Conservation (phyloP, 106 monocot genomes). For the Platanthera zijinensis region DNA sequence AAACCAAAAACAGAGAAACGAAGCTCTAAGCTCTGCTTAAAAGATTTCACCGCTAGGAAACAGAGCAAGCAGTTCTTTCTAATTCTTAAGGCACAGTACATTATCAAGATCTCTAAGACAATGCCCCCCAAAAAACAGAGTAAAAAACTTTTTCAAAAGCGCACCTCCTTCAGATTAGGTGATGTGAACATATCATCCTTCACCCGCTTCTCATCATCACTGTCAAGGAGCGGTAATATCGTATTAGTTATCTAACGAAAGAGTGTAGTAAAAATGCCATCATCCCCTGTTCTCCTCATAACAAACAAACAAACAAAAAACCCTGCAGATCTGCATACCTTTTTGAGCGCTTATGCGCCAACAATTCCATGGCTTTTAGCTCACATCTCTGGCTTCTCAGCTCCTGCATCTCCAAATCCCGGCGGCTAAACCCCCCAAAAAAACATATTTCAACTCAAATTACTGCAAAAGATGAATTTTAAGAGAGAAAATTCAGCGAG, state of each 20-base stretch:
- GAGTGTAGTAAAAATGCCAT: background rate
- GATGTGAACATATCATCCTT: conserved; percentile 24
- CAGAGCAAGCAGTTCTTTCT: background rate
- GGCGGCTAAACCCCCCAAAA: background rate
- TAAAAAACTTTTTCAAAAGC: conserved; percentile 3
- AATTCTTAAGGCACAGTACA: background rate
- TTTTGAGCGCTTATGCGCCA: conserved; percentile 41
- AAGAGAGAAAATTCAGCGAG: background rate
- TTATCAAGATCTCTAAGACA: background rate
- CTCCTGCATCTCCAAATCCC: background rate
- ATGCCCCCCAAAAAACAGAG: background rate
- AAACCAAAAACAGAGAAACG: background rate
- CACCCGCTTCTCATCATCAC: conserved; percentile 34
- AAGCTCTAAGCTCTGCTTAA: background rate
- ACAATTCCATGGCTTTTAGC: conserved; percentile 16
- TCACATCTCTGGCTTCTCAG: background rate
- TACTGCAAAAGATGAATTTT: background rate
- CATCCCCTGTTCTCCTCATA: background rate
- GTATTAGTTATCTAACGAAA: background rate
- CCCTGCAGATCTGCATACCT: conserved; percentile 31
- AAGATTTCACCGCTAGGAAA: background rate
- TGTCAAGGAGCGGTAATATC: conserved; percentile 12
- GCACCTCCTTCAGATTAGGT: conserved; percentile 26
- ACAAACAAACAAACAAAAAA: background rate
- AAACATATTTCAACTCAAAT: background rate